These are phyloP conservation scores for Ascodesmis nigricans DNA, from an alignment of 495 filamentous ascomycete species.

Conservation along the genomic window DNA sequence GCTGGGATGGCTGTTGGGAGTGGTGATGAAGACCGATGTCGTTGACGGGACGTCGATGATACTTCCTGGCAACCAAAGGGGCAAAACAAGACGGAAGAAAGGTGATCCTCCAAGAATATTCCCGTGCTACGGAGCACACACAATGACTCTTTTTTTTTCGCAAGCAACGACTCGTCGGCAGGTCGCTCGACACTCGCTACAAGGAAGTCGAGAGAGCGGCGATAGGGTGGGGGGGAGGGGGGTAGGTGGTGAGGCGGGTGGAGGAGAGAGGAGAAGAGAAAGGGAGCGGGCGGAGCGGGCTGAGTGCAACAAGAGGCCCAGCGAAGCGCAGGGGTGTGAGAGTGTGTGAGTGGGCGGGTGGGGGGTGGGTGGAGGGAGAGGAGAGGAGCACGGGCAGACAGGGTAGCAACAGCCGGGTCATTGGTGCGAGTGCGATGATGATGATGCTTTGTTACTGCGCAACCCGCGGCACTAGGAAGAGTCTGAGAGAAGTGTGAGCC, in stretches of 20 bases:
- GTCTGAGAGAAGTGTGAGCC: no score
- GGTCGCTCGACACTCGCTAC: background rate
- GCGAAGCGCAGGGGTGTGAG: conserved; percentile 1
- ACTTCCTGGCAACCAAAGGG: conserved; percentile 8
- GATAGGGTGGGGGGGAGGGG: background rate
- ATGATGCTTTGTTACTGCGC: no score
- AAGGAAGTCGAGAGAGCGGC: conserved; percentile 1
- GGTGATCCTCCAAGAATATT: conserved; percentile 2
- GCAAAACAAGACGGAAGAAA: conserved; percentile 6
- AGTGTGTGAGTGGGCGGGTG: background rate
- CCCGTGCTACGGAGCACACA: no score
- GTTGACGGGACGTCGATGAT: conserved; percentile 5
- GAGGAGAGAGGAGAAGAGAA: conserved; percentile 4
- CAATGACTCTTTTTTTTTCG: background rate
- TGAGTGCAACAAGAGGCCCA: background rate
- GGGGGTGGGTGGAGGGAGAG: conserved; percentile 3
- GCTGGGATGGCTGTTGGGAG: no score
- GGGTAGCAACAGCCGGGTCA: no score
- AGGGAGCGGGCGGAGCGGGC: background rate
- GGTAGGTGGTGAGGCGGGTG: conserved; percentile 1
- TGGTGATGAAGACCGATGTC: no score
- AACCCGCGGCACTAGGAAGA: no score
- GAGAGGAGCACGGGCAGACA: background rate
- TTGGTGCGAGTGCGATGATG: no score
- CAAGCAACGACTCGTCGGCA: background rate